Percentiles rank a stretch among this genome's conserved stretches.
Evolutionary conservation across 225 moss, liverwort and hornwort genomes (phyloP).

Genomic region (Pseudisothecium myosuroides): DNA sequence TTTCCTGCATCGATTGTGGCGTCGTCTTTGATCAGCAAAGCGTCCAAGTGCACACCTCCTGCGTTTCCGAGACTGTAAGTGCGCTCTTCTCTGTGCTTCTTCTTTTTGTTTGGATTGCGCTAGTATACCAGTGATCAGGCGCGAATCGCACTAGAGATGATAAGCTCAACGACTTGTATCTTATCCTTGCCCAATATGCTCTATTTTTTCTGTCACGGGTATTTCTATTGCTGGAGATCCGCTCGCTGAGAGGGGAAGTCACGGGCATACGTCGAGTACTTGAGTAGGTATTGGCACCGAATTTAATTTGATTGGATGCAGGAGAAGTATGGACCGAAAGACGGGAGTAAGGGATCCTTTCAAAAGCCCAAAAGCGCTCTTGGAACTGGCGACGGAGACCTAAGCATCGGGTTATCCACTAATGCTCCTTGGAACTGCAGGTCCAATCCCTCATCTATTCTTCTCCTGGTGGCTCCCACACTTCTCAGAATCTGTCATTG

Average conservation of each 20-base stretch:
- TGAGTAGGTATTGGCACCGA: background rate
- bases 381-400: conserved; percentile 30
- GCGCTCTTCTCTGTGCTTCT: background rate
- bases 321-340: conserved; percentile 97
- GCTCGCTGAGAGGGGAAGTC: background rate
- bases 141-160: background rate
- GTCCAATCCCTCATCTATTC: conserved; percentile 3
- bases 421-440: conserved; percentile 86
- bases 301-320: conserved; percentile 8
- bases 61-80: conserved; percentile 80
- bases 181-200: background rate
- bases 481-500: background rate
- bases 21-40: conserved; percentile 82
- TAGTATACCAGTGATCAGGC: background rate
- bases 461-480: background rate
- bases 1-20: conserved; percentile 98
- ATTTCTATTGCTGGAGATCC: background rate
- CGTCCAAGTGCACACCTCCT: conserved; percentile 84
- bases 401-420: conserved; percentile 57
- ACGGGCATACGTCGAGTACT: background rate
- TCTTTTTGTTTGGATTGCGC: background rate
- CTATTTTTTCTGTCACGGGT: background rate
- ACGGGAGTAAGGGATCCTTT: conserved; percentile 2
- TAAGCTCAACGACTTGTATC: background rate
- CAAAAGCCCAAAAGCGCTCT: conserved; percentile 15